Evolutionary conservation across 495 filamentous ascomycete genomes (phyloP), one percentile per base, ranked within the genome.

Genomic region (Darksidea phi): DNA sequence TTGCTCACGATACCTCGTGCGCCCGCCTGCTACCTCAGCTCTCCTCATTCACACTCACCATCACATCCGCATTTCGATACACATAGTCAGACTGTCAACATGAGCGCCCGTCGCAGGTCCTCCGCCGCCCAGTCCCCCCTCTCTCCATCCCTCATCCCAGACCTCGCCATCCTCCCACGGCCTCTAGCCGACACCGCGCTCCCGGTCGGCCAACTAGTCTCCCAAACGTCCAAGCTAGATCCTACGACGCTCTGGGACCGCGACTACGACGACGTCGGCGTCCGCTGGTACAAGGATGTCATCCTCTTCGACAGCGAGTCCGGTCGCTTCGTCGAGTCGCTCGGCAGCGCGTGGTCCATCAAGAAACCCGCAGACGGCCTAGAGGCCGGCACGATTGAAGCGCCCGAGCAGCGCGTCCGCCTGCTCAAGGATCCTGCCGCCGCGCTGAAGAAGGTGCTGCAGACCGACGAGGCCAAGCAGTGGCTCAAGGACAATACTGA

Each of bases 201-300:
- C 54, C 56, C 54, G 1, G 54, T 59, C 48, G 61, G 61, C 28
- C 61, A 59, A 45, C 42, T 64, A 28, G 50, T 54, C 26, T 45
- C 61, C 48, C 52, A 64, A 18, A 18, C 37, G 28, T 46, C 54
- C n/a, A 48, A 54, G 17, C 43, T 48, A 37, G 48, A 54, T 21
- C 56, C 61, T 18, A 26, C 55, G 5, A 54, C 49, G 7, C 49
- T 64, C 38, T n/a, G 24, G 26, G 54, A 64, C 56, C 37, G 50
- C 17, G 61, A 64, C 50, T 64, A 64, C 55, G 61, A 64, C 42
- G 61, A 64, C 43, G 24, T 59, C 23, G 61, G 61, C 45, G 37
- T 25, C 1, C 54, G 56, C 48, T 64, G 61, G 61, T 64, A 59
- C 61, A 64, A 64, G 25, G 61, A 64, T 49, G 61, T 64, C 20